A percentile compares a stretch with the other conserved stretches of the same genome.
These are phyloP conservation scores for Rhododendron ferrugineum DNA, from an alignment of 148 eudicot genomes.

Conservation along the genomic window DNA sequence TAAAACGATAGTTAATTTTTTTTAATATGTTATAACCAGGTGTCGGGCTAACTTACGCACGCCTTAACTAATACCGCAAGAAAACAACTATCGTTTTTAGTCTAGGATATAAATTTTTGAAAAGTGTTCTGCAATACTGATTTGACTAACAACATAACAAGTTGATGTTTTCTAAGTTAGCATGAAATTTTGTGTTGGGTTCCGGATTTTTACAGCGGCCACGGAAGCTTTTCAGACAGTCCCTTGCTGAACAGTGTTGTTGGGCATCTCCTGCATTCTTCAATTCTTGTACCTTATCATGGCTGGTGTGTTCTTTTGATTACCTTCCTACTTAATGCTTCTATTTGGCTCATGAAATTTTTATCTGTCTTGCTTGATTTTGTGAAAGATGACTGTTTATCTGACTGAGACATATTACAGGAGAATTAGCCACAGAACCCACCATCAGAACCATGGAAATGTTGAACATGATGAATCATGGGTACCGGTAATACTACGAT, in stretches of 20 bases:
- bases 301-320: conserved; percentile 23
- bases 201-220: conserved; percentile 26
- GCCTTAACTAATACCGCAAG: neutral
- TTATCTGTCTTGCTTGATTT: neutral
- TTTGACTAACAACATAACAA: neutral
- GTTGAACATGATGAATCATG: conserved; percentile 38
- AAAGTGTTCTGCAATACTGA: neutral
- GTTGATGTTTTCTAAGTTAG: neutral
- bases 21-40: neutral
- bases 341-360: neutral
- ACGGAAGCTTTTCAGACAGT: conserved; percentile 35
- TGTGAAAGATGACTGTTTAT: neutral
- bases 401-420: conserved; percentile 6
- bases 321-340: neutral
- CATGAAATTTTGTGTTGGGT: neutral
- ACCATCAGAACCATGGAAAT: conserved; percentile 38
- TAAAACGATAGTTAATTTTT: neutral
- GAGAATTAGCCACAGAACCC: conserved; percentile 42
- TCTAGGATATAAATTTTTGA: neutral
- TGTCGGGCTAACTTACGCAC: neutral
- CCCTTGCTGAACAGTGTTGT: conserved; percentile 28
- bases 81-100: neutral
- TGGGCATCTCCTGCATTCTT: conserved; percentile 35
- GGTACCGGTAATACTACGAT: conserved; percentile 29
- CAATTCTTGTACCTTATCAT: conserved; percentile 36